Conservation (phyloP, 2,329 filamentous ascomycete species). For the Fusarium austroafricanum region DNA sequence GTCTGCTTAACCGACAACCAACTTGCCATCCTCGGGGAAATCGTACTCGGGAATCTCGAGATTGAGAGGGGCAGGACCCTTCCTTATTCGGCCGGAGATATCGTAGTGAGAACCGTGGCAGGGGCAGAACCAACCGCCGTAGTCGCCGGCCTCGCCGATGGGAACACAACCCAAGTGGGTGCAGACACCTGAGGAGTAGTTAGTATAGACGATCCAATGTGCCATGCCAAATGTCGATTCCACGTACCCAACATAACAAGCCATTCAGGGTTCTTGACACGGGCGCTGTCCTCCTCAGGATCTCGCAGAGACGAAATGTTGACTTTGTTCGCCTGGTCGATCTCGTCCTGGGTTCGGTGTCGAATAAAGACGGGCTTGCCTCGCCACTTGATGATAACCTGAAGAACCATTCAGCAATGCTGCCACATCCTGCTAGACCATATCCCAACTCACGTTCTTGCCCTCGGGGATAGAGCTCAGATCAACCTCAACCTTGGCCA, state of each 20-base stretch:
- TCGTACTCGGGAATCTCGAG: slow-evolving; percentile 93
- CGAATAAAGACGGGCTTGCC: slow-evolving; percentile 99
- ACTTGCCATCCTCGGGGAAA: slow-evolving; percentile 88
- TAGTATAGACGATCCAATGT: slow-evolving; percentile 14
- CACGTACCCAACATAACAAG: slow-evolving; percentile 92
- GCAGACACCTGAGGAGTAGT: slow-evolving; percentile 79
- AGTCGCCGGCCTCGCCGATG: slow-evolving; percentile 98
- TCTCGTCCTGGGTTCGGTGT: slow-evolving; percentile 93
- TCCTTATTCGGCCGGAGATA: slow-evolving; percentile 97
- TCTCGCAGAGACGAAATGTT: slow-evolving; percentile 88
- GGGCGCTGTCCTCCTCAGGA: slow-evolving; percentile 89
- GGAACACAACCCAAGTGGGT: slow-evolving; percentile 99
- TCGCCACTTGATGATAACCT: slow-evolving; percentile 99
- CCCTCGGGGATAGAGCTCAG: slow-evolving; percentile 93
- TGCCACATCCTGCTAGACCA: not conserved
- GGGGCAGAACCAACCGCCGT: slow-evolving; percentile 99
- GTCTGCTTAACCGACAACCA: slow-evolving; percentile 87
- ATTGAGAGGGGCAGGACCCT: slow-evolving; percentile 96
- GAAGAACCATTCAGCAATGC: slow-evolving; percentile 24
- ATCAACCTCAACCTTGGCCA: slow-evolving; percentile 99
- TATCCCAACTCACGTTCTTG: slow-evolving; percentile 84
- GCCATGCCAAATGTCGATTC: not conserved
- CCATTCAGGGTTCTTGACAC: slow-evolving; percentile 99
- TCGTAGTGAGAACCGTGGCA: slow-evolving; percentile 99
- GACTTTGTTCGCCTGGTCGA: slow-evolving; percentile 91